Base-by-base conservation (phyloP, 805 yeast species). In the Wickerhamiella galacta region DNA sequence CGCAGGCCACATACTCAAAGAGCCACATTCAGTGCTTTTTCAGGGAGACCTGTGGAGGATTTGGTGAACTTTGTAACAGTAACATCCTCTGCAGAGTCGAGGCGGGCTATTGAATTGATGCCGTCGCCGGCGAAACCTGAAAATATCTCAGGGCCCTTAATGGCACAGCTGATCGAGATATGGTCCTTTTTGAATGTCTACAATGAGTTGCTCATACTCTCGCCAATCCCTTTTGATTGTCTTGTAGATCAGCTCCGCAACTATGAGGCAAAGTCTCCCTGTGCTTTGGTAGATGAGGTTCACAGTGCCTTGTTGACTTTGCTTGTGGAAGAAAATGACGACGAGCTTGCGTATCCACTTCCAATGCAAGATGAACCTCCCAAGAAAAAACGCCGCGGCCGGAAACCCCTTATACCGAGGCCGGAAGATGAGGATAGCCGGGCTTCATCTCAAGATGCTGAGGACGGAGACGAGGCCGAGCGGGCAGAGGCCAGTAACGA, bases 181-280 rank as follows among this genome's bases (percentile, higher is more conserved):
- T 82, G 93, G 93, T 59, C 69, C 2, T 82, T 81, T 45, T 52
- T 80, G 19, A 79, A 79, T 49, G 64, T 78, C 32, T 81, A 73
- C 51, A 69, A 72, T 42, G 63, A 64, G 22, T 70, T 81, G 1
- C 56, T 81, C 20, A 48, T 64, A 4, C 54, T 82, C n/a, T 82
- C 75, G 45, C 66, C 76, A 0, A 74, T 79, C 44, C 74, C 87
- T 0, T 79, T 77, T 56, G 94, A 81, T 54, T 92, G 76, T 42
- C 78, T 69, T 45, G 48, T 75, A 6, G 68, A 69, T 34, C 73
- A 70, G 8, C 49, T 75, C 66, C 57, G 58, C 19, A 58, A 60
- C 23, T 53, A 56, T 2, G 53, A 54, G 4, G 61, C 63, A 2
- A 52, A 24, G 70, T 78, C 43, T 60, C 20, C 25, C 11, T 9